Evolutionary conservation across 179 eudicot genomes (phyloP), one percentile per base, ranked within the genome.

Genomic region (Amaranthus tricolor): DNA sequence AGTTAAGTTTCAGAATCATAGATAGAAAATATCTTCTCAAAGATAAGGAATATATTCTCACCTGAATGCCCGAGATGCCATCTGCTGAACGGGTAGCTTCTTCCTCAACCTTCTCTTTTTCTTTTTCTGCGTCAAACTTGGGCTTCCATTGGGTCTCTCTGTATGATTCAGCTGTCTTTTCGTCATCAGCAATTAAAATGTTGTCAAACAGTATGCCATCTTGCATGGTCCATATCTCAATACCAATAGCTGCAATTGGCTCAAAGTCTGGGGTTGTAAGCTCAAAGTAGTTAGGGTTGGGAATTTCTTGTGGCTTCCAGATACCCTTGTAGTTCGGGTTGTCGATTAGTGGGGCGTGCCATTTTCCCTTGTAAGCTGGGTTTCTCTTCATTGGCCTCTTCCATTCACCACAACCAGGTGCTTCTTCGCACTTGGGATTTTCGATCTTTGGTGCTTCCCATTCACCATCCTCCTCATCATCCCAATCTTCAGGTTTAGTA

Each of bases 341-440:
- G 71, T 92, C 96, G 49, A 92, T 89, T 6, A 84, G 82, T 9
- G 96, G 91, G 19, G 93, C 88, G 51, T 77, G 59, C 97, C 97
- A 92, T 80, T 88, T 92, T 11, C 97, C 97, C 87, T 89, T 92
- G 88, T 89, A 92, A 59, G 87, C 91, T 10, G 97, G 97, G 73
- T 92, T 92, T 16, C 73, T 82, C 85, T 87, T 92, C 85, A 78
- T 90, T 52, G 97, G 96, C 73, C 85, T 87, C 88, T 89, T 92
- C 97, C 96, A 89, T 74, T 90, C 94, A 31, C 96, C 97, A 82
- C 98, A 94, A 47, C 98, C 98, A 53, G 96, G 94, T 63, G 94
- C 98, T 24, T 77, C 80, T 12, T 74, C 85, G 78, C 98, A 94
- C 74, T 89, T 90, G 0, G 96, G 97, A 76, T 92, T 94, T 45